A percentile compares a stretch with the other conserved stretches of the same genome.
These are phyloP conservation scores for Colletotrichum ledebouriae DNA, from an alignment of 2,329 filamentous ascomycete species.

Conservation along the genomic window DNA sequence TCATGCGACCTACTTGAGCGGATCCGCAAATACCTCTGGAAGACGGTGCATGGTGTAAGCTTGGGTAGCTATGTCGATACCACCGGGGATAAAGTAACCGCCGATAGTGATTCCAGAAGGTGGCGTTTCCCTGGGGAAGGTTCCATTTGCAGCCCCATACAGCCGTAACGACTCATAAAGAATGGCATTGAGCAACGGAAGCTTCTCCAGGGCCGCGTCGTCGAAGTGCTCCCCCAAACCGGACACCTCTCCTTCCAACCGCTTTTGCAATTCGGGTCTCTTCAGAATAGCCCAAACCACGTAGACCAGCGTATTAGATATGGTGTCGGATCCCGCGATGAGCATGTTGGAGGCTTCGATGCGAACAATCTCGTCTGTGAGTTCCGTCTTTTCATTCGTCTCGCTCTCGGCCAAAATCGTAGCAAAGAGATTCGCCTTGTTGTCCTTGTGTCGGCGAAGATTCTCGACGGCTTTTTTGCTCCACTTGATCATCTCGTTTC, in stretches of 20 bases:
- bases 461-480: conserved; percentile 25
- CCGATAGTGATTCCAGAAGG: conserved; percentile 54
- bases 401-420: conserved; percentile 22
- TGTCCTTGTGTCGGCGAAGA: conserved; percentile 1
- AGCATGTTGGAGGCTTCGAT: conserved; percentile 60
- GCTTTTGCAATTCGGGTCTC: conserved; percentile 48
- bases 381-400: conserved; percentile 5
- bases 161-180: conserved; percentile 62
- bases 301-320: conserved; percentile 63
- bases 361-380: conserved; percentile 51
- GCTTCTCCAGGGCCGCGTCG: conserved; percentile 51
- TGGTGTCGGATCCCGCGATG: conserved; percentile 66
- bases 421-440: conserved; percentile 26
- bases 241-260: conserved; percentile 53
- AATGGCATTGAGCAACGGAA: conserved; percentile 57
- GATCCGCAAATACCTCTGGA: conserved; percentile 55
- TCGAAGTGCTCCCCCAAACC: conserved; percentile 42
- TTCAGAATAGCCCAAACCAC: conserved; percentile 56
- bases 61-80: conserved; percentile 57
- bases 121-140: conserved; percentile 57
- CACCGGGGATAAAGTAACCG: conserved; percentile 56
- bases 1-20: conserved; percentile 45
- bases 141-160: conserved; percentile 55
- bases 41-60: conserved; percentile 62
- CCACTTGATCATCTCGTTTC: conserved; percentile 1